phyloP scores from a whole-genome alignment of 1,284 basidiomycete species.

The Fistulinella cinereoalba region DNA sequence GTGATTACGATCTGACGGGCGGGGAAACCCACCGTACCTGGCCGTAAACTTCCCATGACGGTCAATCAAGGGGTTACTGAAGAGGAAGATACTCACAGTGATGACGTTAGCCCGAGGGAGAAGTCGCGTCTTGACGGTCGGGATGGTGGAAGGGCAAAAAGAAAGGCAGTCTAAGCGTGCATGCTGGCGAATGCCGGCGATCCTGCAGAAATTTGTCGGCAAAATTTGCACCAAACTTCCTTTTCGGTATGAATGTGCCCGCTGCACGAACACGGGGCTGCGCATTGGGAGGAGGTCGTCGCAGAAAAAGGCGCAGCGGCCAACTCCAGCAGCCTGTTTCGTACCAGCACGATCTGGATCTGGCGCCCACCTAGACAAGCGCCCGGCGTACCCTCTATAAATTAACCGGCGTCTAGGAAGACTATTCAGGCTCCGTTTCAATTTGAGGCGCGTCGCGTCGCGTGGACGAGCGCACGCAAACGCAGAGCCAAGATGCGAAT shows the following conservation, averaged over 20 bases:
- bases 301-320: too few relatives aligned
- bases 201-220: constrained; percentile 14
- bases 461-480: neutral
- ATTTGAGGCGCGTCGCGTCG: constrained; percentile 30
- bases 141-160: neutral
- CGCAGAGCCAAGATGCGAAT: constrained; percentile 58
- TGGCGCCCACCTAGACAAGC: too few relatives aligned
- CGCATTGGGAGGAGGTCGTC: too few relatives aligned
- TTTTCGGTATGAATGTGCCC: constrained; percentile 17
- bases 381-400: too few relatives aligned
- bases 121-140: neutral
- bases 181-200: constrained; percentile 5
- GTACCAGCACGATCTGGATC: too few relatives aligned
- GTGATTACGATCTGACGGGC: too few relatives aligned
- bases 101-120: neutral
- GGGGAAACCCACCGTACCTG: too few relatives aligned
- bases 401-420: too few relatives aligned
- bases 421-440: constrained; percentile 25
- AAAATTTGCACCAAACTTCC: constrained; percentile 20
- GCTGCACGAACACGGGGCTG: too few relatives aligned
- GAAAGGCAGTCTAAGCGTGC: neutral
- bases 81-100: neutral
- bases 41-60: neutral
- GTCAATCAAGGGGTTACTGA: neutral
- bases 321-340: too few relatives aligned